Base-by-base conservation (phyloP, 1,139 yeast genomes). In the Wickerhamomyces sp. region DNA sequence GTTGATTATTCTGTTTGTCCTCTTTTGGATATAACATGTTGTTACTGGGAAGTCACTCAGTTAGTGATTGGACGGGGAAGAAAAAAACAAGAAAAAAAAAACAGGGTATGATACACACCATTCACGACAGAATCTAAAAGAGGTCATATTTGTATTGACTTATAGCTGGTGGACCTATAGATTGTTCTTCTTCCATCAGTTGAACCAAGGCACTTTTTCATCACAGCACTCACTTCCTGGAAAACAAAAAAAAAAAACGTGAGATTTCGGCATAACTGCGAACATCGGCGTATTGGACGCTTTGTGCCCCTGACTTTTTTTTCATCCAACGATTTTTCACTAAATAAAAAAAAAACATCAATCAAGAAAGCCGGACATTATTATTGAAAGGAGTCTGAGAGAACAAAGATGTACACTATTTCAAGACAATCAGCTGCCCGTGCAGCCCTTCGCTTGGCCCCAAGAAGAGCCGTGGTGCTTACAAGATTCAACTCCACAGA, bases 21-120 rank as follows among this genome's bases (percentile, higher is more conserved):
- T 94, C 99, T 58, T 88, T 82, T n/a, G 99, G 99, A 65, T 93
- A 94, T 69, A 93, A 78, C 99, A 93, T 91, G 64, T 94, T 94
- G 75, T 94, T 94, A 78, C 85, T 54, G 35, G 10, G 6, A 10
- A 15, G 29, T 18, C 15, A 44, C 4, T 18, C 23, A 18, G 23
- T 18, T 18, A 18, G 23, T 37, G 39, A 31, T 23, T 27, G 32
- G 27, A 34, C 18, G 27, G n/a, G 29, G 7, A 35, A 7, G 6
- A 18, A 10, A 23, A 7, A 13, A 4, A 26, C 29, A 3, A 44
- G 30, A 15, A 7, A 15, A 18, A 29, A 29, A 29, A 10, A 29
- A 10, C 11, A 11, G 31, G 3, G 3, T 10, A 4, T 29, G 10
- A 29, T 14, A 61, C 72, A 40, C 51, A 73, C 76, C 94, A 90